Evolutionary conservation across 768 basidiomycete species (phyloP).

Genomic region (Lactifluus subvellereus): DNA sequence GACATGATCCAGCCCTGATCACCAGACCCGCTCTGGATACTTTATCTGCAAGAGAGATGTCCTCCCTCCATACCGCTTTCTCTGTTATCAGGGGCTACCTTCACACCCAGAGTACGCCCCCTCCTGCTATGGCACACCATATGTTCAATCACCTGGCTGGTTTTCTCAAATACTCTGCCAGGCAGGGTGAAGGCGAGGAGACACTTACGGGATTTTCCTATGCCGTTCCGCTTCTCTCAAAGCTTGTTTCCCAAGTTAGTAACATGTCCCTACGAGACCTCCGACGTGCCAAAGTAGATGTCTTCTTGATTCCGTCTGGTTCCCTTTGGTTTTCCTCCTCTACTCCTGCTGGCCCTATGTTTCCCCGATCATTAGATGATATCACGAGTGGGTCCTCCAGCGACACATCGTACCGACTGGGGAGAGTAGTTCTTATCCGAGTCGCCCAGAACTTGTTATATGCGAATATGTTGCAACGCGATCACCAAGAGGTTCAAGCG

Average conservation of each 20-base stretch:
- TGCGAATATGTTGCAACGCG: constrained; percentile 54
- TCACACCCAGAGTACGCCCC: constrained; percentile 50
- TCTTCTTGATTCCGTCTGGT: constrained; percentile 62
- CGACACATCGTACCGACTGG: constrained; percentile 37
- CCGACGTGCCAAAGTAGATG: constrained; percentile 64
- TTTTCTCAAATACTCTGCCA: constrained; percentile 50
- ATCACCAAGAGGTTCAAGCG: constrained; percentile 60
- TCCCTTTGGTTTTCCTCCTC: constrained; percentile 60
- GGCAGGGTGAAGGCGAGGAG: constrained; percentile 39
- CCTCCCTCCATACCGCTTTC: constrained; percentile 44
- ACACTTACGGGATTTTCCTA: constrained; percentile 49
- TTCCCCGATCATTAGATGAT: constrained; percentile 42
- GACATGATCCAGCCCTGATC: constrained; percentile 67
- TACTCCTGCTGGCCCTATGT: constrained; percentile 55
- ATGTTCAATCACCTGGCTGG: constrained; percentile 68
- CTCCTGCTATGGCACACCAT: constrained; percentile 59
- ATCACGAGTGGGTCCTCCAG: constrained; percentile 31
- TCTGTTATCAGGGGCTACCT: constrained; percentile 50
- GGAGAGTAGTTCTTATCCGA: constrained; percentile 57
- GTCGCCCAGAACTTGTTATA: constrained; percentile 68
- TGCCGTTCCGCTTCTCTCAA: constrained; percentile 52
- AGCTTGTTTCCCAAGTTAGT: constrained; percentile 57
- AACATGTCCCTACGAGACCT: constrained; percentile 69
- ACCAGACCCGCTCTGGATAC: constrained; percentile 57
- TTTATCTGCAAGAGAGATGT: constrained; percentile 46